Percentiles rank a stretch among this genome's conserved stretches.
Conservation (phyloP, 345 rosid species). For the Rubroshorea leprosula region DNA sequence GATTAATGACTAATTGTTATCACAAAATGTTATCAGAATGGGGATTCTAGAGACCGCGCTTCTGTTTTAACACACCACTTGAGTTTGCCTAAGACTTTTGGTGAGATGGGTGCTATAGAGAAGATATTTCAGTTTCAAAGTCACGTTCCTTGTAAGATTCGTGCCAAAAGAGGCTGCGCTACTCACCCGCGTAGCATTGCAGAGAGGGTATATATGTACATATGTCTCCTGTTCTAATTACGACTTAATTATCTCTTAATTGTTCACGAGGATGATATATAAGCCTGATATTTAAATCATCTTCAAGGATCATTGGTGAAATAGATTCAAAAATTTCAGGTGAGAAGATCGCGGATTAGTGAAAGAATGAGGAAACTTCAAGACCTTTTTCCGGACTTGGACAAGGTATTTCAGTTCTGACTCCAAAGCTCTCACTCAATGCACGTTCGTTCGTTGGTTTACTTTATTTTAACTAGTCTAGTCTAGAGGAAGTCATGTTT, state of each 20-base stretch:
- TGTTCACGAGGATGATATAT: too few relatives aligned
- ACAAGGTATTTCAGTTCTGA: conserved; percentile 57
- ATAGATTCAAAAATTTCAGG: conserved; percentile 25
- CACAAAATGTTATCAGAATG: conserved; percentile 30
- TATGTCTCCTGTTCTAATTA: neutral
- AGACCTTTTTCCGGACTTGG: conserved; percentile 59
- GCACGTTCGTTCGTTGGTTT: neutral
- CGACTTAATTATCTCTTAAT: neutral
- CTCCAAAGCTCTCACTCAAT: too few relatives aligned
- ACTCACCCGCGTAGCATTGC: conserved; percentile 98
- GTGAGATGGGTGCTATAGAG: conserved; percentile 37
- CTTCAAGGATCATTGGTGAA: neutral
- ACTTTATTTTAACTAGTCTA: neutral
- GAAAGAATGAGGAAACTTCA: conserved; percentile 63
- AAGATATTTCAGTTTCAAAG: conserved; percentile 54
- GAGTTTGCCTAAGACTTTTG: conserved; percentile 59
- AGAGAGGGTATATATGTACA: conserved; percentile 52
- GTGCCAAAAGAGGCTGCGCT: conserved; percentile 86
- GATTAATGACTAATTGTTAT: too few relatives aligned
- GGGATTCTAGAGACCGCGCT: conserved; percentile 30
- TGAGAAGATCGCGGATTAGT: conserved; percentile 61
- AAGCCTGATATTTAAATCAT: too few relatives aligned
- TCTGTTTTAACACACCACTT: conserved; percentile 54
- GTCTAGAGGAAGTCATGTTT: neutral
- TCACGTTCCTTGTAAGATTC: conserved; percentile 69